Conservation (phyloP, 805 yeast genomes). For the Metschnikowia lunata region DNA sequence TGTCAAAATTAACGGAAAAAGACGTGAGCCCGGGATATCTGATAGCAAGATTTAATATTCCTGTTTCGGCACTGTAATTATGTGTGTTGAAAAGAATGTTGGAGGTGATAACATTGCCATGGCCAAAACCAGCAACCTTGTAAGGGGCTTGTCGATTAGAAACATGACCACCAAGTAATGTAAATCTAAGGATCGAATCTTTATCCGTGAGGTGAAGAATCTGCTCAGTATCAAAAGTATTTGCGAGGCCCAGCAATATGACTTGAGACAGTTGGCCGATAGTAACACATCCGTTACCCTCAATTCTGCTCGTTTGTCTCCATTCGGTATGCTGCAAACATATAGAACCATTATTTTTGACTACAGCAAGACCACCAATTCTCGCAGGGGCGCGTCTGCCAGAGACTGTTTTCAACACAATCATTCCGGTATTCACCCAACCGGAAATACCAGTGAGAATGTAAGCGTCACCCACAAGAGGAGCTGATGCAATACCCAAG, state of each 20-base stretch:
- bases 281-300: conserved; percentile 24
- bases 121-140: conserved; percentile 10
- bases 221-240: too few species aligned
- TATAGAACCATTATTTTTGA: conserved; percentile 25
- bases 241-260: not conserved
- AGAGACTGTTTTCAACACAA: conserved; percentile 4
- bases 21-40: not conserved
- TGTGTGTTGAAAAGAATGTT: conserved; percentile 1
- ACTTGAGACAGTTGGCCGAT: not conserved
- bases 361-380: conserved; percentile 1
- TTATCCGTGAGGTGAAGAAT: too few species aligned
- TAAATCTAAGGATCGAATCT: too few species aligned
- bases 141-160: not conserved
- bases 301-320: conserved; percentile 19
- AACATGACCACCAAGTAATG: too few species aligned
- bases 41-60: conserved; percentile 5
- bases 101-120: conserved; percentile 3
- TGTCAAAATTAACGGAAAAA: conserved; percentile 1
- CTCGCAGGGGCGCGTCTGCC: not conserved
- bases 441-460: not conserved
- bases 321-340: conserved; percentile 24
- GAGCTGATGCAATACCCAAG: conserved; percentile 20
- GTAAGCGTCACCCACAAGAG: conserved; percentile 3
- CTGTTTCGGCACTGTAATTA: conserved; percentile 3
- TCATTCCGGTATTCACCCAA: conserved; percentile 9